These are phyloP conservation scores for Ophiocordyceps sinensis DNA, from an alignment of 2,329 filamentous ascomycete genomes.

Conservation along the genomic window DNA sequence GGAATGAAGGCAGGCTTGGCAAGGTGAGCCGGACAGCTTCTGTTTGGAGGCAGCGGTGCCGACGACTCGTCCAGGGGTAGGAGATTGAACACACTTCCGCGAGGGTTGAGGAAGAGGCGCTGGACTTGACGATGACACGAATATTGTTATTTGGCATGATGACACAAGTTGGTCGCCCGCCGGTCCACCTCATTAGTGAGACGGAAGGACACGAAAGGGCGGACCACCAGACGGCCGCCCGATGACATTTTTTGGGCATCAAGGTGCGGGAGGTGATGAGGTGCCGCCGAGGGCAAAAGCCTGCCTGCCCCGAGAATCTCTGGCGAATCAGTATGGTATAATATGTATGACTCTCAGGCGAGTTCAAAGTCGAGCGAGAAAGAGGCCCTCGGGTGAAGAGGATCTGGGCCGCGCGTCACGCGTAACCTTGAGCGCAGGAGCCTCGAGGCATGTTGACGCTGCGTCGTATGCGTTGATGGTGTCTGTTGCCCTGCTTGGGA, in stretches of 20 bases:
- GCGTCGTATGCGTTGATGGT: too few species aligned
- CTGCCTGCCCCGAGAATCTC: too few species aligned
- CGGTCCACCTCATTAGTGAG: not conserved
- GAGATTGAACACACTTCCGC: not conserved
- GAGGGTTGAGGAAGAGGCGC: not conserved
- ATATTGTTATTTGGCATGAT: conserved; percentile 19
- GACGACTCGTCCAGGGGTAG: not conserved
- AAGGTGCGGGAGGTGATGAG: too few species aligned
- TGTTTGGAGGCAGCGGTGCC: not conserved
- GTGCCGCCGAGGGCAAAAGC: too few species aligned
- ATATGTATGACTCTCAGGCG: too few species aligned
- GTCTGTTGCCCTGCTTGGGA: too few species aligned
- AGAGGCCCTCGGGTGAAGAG: too few species aligned
- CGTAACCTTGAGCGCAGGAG: too few species aligned
- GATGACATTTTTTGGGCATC: not conserved
- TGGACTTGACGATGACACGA: conserved; percentile 14
- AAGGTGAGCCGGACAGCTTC: not conserved
- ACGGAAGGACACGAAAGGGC: not conserved
- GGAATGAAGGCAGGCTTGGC: not conserved
- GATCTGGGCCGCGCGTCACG: too few species aligned
- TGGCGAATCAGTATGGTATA: too few species aligned
- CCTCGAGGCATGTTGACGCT: too few species aligned
- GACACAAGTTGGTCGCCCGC: conserved; percentile 2
- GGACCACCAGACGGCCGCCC: not conserved
- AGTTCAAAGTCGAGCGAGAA: too few species aligned